Evolutionary conservation across 768 basidiomycete genomes (phyloP).

Genomic region (Wakefieldia striispora): DNA sequence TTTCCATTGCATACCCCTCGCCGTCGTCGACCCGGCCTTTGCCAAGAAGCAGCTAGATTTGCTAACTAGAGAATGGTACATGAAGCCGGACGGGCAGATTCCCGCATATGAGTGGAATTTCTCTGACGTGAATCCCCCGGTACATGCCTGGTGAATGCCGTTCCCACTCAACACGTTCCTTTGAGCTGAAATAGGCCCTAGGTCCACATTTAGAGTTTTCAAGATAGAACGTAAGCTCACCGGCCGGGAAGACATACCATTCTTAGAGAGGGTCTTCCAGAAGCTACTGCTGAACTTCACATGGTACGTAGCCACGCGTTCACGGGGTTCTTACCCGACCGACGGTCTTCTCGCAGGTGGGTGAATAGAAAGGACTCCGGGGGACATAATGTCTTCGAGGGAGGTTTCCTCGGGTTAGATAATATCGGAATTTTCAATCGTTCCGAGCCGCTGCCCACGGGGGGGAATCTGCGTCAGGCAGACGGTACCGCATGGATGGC

Average conservation of each 20-base stretch:
- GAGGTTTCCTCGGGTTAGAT: slow-evolving; percentile 96
- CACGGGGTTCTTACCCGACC: background rate
- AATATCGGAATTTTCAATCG: slow-evolving; percentile 99
- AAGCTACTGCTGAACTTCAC: slow-evolving; percentile 96
- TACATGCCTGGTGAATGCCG: slow-evolving; percentile 83
- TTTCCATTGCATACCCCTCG: slow-evolving; percentile 98
- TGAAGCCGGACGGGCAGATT: slow-evolving; percentile 98
- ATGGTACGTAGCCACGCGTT: slow-evolving; percentile 52
- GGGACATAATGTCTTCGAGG: slow-evolving; percentile 96
- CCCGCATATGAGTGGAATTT: slow-evolving; percentile 99
- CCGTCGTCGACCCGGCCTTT: slow-evolving; percentile 91
- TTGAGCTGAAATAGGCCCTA: slow-evolving; percentile 25
- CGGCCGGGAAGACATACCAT: slow-evolving; percentile 84
- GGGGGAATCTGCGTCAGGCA: slow-evolving; percentile 90
- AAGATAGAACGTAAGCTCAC: slow-evolving; percentile 97
- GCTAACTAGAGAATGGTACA: slow-evolving; percentile 98
- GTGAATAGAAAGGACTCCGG: slow-evolving; percentile 96
- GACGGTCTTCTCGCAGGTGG: slow-evolving; percentile 58
- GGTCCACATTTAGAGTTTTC: slow-evolving; percentile 98
- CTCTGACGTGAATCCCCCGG: slow-evolving; percentile 96
- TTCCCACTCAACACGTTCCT: background rate
- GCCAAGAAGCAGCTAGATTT: slow-evolving; percentile 98
- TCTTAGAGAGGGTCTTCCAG: slow-evolving; percentile 98
- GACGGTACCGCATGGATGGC: slow-evolving; percentile 99
- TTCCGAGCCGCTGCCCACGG: slow-evolving; percentile 94